These are phyloP conservation scores for Calonectria crousiana DNA, from an alignment of 2,329 filamentous ascomycete genomes.

Conservation along the genomic window DNA sequence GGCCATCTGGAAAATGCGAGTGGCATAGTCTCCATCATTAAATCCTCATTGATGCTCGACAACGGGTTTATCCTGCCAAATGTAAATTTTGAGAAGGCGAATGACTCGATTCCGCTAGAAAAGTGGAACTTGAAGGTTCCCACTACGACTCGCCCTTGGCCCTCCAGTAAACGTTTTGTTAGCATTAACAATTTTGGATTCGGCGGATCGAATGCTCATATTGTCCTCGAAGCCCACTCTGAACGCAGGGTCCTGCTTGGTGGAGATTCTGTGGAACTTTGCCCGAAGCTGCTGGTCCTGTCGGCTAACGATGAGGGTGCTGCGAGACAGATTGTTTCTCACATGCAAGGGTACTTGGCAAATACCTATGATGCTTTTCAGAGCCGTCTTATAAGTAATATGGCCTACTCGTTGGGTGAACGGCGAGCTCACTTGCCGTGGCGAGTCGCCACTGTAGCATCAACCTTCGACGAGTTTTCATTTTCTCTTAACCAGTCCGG, in stretches of 20 bases:
- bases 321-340: conserved; percentile 43
- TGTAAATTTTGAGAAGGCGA: conserved; percentile 62
- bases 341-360: conserved; percentile 54
- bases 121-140: conserved; percentile 64
- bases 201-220: conserved; percentile 60
- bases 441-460: conserved; percentile 57
- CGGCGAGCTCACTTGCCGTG: conserved; percentile 58
- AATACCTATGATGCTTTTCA: conserved; percentile 57
- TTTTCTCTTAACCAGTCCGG: conserved; percentile 54
- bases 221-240: conserved; percentile 48
- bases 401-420: conserved; percentile 62
- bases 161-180: conserved; percentile 60
- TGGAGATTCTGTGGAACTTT: conserved; percentile 24
- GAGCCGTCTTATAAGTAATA: conserved; percentile 56
- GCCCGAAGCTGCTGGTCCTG: conserved; percentile 56
- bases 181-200: conserved; percentile 64
- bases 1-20: conserved; percentile 65
- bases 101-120: conserved; percentile 61
- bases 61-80: conserved; percentile 63
- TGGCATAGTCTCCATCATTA: conserved; percentile 65
- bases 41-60: conserved; percentile 64
- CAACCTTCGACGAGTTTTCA: conserved; percentile 58
- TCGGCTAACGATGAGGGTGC: conserved; percentile 54
- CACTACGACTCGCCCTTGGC: conserved; percentile 57
- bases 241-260: conserved; percentile 10